Conservation (phyloP, 139 green algal species). For the Tetradesmus lagerheimii region DNA sequence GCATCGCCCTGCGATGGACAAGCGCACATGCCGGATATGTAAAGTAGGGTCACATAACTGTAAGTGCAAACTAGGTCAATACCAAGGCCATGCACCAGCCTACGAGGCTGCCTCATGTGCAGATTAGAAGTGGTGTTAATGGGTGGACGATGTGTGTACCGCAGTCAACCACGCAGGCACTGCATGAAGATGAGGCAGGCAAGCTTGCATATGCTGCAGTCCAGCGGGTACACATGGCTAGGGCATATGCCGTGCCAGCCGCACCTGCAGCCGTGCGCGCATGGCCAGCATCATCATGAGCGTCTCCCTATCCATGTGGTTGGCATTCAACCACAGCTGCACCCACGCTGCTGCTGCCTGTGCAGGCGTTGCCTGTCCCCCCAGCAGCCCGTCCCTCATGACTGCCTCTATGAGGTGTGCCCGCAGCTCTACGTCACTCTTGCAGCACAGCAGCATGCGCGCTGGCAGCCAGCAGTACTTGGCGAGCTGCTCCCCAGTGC, state of each 20-base stretch:
- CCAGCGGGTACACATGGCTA: too few species aligned
- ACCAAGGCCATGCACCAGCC: neutral
- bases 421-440: slow-evolving; percentile 30
- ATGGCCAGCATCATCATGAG: slow-evolving; percentile 51
- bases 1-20: slow-evolving; percentile 9
- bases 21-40: too few species aligned
- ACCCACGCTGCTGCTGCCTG: slow-evolving; percentile 54
- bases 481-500: neutral
- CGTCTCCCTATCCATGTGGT: slow-evolving; percentile 18
- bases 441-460: slow-evolving; percentile 30
- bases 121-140: too few species aligned
- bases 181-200: too few species aligned
- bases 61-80: too few species aligned
- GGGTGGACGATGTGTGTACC: too few species aligned
- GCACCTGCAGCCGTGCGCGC: slow-evolving; percentile 50
- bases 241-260: neutral
- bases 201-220: too few species aligned
- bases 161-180: too few species aligned
- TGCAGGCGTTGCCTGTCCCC: slow-evolving; percentile 47
- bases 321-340: slow-evolving; percentile 55
- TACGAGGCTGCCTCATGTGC: neutral
- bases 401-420: slow-evolving; percentile 1
- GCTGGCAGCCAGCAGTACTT: slow-evolving; percentile 29
- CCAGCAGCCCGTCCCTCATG: slow-evolving; percentile 69
- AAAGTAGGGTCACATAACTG: too few species aligned